phyloP scores from a whole-genome alignment of 139 green algal genomes.

The Picochlorum costavermella region DNA sequence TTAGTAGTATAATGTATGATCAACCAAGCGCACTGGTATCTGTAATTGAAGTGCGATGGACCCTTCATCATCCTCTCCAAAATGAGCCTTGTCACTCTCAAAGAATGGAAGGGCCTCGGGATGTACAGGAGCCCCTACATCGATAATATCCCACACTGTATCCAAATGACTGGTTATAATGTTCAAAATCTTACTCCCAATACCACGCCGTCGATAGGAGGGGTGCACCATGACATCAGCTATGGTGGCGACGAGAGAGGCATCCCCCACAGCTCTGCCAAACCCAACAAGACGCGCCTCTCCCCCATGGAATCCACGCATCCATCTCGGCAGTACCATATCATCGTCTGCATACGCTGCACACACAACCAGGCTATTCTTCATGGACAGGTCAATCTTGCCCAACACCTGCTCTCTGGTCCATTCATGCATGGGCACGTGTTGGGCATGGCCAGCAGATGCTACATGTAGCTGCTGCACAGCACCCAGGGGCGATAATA shows the following conservation, averaged over 20 bases:
- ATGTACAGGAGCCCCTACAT: constrained; percentile 4
- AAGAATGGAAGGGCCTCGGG: constrained; percentile 1
- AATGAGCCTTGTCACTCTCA: constrained; percentile 1
- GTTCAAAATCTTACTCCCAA: constrained; percentile 17
- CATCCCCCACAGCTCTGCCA: constrained; percentile 26
- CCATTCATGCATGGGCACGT: too few relatives aligned
- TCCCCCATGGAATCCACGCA: too few relatives aligned
- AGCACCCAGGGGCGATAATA: too few relatives aligned
- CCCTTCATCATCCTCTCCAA: constrained; percentile 1
- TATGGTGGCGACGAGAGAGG: constrained; percentile 24
- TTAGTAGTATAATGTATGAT: neutral
- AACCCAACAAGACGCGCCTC: constrained; percentile 19
- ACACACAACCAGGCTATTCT: too few relatives aligned
- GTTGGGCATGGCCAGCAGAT: too few relatives aligned
- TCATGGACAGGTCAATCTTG: too few relatives aligned
- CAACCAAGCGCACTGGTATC: neutral
- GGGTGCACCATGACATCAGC: constrained; percentile 27
- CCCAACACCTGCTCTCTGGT: too few relatives aligned
- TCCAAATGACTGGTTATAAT: constrained; percentile 2
- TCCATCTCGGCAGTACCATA: too few relatives aligned
- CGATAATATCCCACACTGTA: constrained; percentile 6
- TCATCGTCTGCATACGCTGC: too few relatives aligned
- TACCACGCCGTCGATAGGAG: constrained; percentile 12
- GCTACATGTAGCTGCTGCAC: too few relatives aligned
- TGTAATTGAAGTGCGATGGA: neutral